A percentile compares a stretch with the other conserved stretches of the same genome.
Conservation (phyloP, 805 yeast species). For the Maudiozyma barnettii region DNA sequence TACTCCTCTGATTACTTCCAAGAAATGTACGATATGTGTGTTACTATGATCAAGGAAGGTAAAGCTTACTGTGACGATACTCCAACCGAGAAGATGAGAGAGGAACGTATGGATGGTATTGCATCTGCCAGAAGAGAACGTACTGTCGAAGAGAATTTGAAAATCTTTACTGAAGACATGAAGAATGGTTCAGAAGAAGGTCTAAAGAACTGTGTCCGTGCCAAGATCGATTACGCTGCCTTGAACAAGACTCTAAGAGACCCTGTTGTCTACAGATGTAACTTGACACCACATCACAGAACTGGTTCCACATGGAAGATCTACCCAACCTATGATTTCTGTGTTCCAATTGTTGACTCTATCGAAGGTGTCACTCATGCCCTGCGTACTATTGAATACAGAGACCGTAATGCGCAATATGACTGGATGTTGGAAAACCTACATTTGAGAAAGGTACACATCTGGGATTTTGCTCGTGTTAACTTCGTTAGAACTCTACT, state of each 20-base stretch:
- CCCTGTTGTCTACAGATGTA: constrained; percentile 96
- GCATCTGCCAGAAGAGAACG: constrained; percentile 89
- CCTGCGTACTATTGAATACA: constrained; percentile 93
- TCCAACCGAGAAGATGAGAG: constrained; percentile 89
- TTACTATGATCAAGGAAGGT: constrained; percentile 86
- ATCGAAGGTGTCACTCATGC: constrained; percentile 97
- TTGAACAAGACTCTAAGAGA: constrained; percentile 93
- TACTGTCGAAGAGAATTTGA: constrained; percentile 83
- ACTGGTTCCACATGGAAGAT: constrained; percentile 90
- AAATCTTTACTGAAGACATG: constrained; percentile 84
- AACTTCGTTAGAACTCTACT: constrained; percentile 92
- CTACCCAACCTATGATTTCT: constrained; percentile 98
- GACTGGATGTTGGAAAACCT: constrained; percentile 88
- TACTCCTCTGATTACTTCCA: constrained; percentile 92
- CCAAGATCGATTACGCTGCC: constrained; percentile 87
- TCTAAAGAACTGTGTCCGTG: constrained; percentile 85
- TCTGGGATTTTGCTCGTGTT: constrained; percentile 97
- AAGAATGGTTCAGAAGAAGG: constrained; percentile 90
- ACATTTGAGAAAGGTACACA: constrained; percentile 79
- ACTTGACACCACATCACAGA: constrained; percentile 95
- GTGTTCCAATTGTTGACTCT: constrained; percentile 94
- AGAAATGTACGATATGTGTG: constrained; percentile 77
- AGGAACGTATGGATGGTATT: constrained; percentile 96
- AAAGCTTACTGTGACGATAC: constrained; percentile 98
- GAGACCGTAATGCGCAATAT: constrained; percentile 97